A percentile compares a stretch with the other conserved stretches of the same genome.
phyloP scores from a whole-genome alignment of 2,329 filamentous ascomycete genomes.

The Pseudocercospora fuligena region DNA sequence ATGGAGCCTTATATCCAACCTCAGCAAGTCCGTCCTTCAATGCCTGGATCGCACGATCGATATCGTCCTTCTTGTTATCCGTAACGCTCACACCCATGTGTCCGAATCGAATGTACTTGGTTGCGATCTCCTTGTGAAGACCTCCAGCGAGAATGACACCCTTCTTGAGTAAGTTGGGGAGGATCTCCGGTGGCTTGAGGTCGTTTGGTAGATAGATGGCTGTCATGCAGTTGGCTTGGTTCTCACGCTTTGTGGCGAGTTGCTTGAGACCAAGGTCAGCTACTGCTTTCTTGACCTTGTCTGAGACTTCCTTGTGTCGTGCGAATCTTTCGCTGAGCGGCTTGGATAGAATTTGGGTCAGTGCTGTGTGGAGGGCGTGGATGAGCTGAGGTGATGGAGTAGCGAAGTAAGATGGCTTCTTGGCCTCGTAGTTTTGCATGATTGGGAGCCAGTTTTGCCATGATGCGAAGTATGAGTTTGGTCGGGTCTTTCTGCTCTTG shows the following conservation, averaged over 20 bases:
- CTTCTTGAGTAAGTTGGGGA: conserved; percentile 83
- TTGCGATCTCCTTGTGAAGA: conserved; percentile 91
- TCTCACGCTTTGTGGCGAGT: conserved; percentile 80
- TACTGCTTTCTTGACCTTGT: conserved; percentile 85
- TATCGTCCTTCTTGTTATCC: conserved; percentile 77
- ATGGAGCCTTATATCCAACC: conserved; percentile 63
- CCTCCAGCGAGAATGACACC: conserved; percentile 94
- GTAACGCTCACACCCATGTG: conserved; percentile 97
- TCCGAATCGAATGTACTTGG: conserved; percentile 92
- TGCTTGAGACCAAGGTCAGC: conserved; percentile 83
- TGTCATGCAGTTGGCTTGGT: conserved; percentile 97
- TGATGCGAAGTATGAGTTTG: conserved; percentile 89
- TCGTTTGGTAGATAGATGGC: conserved; percentile 92
- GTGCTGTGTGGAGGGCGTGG: conserved; percentile 86
- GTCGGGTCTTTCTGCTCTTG: conserved; percentile 78
- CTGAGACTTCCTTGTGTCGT: conserved; percentile 76
- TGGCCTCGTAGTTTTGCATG: conserved; percentile 98
- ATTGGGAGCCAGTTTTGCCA: conserved; percentile 98
- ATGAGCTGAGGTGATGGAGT: conserved; percentile 94
- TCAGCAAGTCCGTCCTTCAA: conserved; percentile 76
- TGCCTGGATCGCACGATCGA: conserved; percentile 81
- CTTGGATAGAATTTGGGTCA: conserved; percentile 81
- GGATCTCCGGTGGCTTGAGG: conserved; percentile 77
- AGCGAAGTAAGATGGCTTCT: conserved; percentile 97
- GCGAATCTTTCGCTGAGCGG: conserved; percentile 84